Evolutionary conservation across 116 monocot species (phyloP).

Genomic region (Papilionanthe hybrid): DNA sequence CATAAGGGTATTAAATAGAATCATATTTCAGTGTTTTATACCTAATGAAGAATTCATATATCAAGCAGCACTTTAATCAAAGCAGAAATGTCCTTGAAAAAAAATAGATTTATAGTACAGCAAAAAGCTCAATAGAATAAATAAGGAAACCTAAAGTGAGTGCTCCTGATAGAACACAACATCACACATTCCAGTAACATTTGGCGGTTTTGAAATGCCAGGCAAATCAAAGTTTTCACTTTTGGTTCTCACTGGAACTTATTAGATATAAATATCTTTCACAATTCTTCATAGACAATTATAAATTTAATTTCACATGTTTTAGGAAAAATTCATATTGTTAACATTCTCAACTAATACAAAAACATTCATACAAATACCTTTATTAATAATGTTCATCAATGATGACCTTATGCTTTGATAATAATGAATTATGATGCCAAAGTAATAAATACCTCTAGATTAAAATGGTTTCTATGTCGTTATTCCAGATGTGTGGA

Average conservation of each 20-base stretch:
- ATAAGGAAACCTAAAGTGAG: background rate
- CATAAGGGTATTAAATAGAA: background rate
- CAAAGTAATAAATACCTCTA: too few relatives aligned
- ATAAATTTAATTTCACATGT: background rate
- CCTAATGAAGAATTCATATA: background rate
- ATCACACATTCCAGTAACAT: background rate
- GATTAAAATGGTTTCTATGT: too few relatives aligned
- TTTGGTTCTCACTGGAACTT: background rate
- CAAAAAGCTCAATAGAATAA: background rate
- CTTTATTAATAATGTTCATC: too few relatives aligned
- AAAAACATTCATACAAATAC: too few relatives aligned
- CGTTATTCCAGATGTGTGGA: too few relatives aligned
- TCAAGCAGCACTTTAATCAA: background rate
- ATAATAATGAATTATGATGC: too few relatives aligned
- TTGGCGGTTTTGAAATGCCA: background rate
- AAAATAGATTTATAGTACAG: background rate
- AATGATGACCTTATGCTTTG: too few relatives aligned
- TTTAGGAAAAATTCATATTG: background rate
- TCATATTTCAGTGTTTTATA: background rate
- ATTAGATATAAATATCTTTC: background rate
- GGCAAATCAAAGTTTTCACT: background rate
- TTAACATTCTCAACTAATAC: background rate
- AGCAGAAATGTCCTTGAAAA: background rate
- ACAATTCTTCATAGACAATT: background rate
- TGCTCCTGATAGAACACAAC: background rate